Evolutionary conservation across 345 rosid genomes (phyloP), one percentile per base, ranked within the genome.

Genomic region (Alliaria petiolata): DNA sequence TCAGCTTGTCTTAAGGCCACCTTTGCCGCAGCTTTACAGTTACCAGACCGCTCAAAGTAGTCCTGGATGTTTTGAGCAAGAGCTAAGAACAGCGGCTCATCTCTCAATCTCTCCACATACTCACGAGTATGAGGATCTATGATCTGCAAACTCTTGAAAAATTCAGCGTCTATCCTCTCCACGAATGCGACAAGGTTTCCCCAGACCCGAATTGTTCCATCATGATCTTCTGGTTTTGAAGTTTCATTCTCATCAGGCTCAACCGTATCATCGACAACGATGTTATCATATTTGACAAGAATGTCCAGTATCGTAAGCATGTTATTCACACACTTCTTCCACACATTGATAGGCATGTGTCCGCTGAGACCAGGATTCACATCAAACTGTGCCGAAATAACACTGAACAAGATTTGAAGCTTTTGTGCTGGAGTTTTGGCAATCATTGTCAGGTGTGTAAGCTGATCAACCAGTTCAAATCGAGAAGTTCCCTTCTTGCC

Each of bases 401-500:
- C 88, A 74, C 95, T 87, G 72, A 93, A 89, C 67, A 91, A 84
- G 71, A 93, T 93, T 76, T 93, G 86, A 70, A 93, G 87, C 80
- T 93, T 93, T 85, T 93, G 98, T 2, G 97, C 95, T 47, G 98
- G 98, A 66, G 98, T 93, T 83, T 87, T 93, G 15, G 98, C 96
- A 67, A 93, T 91, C 85, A 76, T 91, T 5, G 91, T 86, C 88
- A 93, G 71, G 80, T 89, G 90, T 31, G 89, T 86, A 53, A 93
- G 95, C 82, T 93, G 98, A 81, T 93, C 98, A 77, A 93, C 95
- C 81, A 86, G 90, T 78, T 93, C 98, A 71, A 84, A 91, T 78
- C 86, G 80, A 35, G 96, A 97, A 58, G 96, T 93, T 71, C 98
- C 98, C 74, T 89, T 91, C 81, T 85, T 91, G 12, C 98, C 98